Evolutionary conservation across 305 asterid species (phyloP).

Genomic region (Solanum hybrid): DNA sequence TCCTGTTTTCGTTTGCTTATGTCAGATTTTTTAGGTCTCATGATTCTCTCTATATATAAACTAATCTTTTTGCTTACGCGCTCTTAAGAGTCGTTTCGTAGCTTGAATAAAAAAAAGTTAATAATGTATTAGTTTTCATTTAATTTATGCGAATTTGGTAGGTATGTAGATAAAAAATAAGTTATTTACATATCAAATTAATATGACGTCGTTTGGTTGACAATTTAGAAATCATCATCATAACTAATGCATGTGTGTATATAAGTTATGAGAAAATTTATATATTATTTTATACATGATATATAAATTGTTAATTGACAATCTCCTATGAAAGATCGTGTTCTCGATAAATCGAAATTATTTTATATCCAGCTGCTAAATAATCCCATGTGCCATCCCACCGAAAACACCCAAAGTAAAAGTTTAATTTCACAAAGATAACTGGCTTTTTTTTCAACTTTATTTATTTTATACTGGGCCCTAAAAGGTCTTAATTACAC

Average conservation of each 20-base stretch:
- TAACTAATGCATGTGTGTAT: too few species aligned
- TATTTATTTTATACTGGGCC: background rate
- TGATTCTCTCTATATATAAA: too few species aligned
- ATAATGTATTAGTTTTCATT: background rate
- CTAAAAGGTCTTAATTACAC: background rate
- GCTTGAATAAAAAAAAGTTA: background rate
- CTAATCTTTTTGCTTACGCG: background rate
- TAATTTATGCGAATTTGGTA: too few species aligned
- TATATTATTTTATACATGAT: background rate
- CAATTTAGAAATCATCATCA: background rate
- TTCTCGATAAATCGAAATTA: too few species aligned
- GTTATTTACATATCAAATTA: too few species aligned
- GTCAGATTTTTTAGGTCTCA: background rate
- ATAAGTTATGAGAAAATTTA: background rate
- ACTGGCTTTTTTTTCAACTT: background rate
- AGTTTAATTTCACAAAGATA: background rate
- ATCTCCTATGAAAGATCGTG: too few species aligned
- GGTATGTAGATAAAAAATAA: background rate
- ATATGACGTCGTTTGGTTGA: background rate
- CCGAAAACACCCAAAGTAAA: background rate
- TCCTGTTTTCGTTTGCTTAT: background rate
- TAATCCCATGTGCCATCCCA: background rate
- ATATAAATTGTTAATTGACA: too few species aligned
- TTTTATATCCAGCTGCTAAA: background rate
- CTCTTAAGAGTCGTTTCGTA: background rate